Evolutionary conservation across 2,329 filamentous ascomycete species (phyloP), one percentile per base, ranked within the genome.

Genomic region (Aspergillus sp.): DNA sequence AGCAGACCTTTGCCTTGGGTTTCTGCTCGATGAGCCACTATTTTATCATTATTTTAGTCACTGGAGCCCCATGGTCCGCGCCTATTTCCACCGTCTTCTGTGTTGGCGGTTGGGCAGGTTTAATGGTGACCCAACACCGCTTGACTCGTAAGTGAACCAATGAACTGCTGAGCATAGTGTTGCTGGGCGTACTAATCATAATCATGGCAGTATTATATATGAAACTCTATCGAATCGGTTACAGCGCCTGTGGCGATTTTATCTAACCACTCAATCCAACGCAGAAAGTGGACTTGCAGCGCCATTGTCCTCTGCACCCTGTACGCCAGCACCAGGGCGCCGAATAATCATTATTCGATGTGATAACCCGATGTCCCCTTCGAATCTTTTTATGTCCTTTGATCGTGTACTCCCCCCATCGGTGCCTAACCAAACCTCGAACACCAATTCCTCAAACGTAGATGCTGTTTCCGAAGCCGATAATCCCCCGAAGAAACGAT

Each of bases 31-130:
- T 6, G 87, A 90, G 54, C 81, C 87, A 25, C 84, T 89, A 2
- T 96, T 96, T 71, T 86, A 90, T 68, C 86, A 85, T 60, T 87
- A 91, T 60, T 97, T 96, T 76, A 93, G 90, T 69, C 91, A 96
- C 68, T 96, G 93, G 92, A 96, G 91, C 68, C 91, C 93, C 0
- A 96, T 96, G 93, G 91, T 96, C 21, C 85, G 93, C 60, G 89
- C 91, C 14, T 97, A 96, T 73, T 97, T 89, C 71, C 95, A 96
- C 84, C 90, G 93, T 47, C 78, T 97, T 50, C 76, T 96, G 21
- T 96, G 91, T 75, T 97, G 93, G 93, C 86, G 92, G 59, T 80
- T 97, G 48, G 93, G 90, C 63, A 84, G 93, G 62, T 90, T 89
- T 68, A 84, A 87, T 52, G 90, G 88, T 15, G 84, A 82, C 47